Percentiles rank a stretch among this genome's conserved stretches.
Evolutionary conservation across 441 rosid species (phyloP).

Genomic region (Manihot esculenta): DNA sequence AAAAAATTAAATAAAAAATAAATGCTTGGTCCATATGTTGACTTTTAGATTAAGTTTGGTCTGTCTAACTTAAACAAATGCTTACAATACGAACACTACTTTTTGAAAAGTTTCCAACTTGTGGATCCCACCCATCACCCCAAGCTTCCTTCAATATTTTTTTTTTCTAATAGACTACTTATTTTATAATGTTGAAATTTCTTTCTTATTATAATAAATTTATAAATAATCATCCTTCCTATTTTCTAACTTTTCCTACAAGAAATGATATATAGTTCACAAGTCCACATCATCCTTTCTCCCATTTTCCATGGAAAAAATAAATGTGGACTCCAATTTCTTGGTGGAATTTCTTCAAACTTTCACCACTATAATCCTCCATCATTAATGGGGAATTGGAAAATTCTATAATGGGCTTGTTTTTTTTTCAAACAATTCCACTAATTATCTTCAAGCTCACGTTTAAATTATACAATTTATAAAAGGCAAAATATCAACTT

Average conservation of each 20-base stretch:
- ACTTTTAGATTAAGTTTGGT: background rate
- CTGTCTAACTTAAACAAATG: background rate
- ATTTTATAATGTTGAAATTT: background rate
- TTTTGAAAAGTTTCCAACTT: background rate
- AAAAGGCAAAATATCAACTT: too few species aligned
- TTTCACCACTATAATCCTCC: background rate
- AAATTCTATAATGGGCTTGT: too few species aligned
- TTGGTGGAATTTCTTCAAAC: background rate
- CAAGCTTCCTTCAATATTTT: background rate
- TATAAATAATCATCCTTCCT: background rate
- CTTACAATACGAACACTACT: background rate
- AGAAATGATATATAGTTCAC: background rate
- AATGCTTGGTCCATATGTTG: background rate
- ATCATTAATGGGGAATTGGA: background rate
- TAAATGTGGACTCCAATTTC: too few species aligned
- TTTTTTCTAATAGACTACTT: too few species aligned
- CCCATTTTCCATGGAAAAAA: background rate
- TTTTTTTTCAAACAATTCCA: too few species aligned
- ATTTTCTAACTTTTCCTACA: background rate
- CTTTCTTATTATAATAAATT: background rate
- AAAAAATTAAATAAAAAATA: background rate
- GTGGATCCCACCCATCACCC: background rate
- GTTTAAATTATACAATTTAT: too few species aligned
- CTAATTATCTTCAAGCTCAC: too few species aligned
- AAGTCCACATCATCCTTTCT: slow-evolving; percentile 7